Evolutionary conservation across 192 early-diverging fungal species (phyloP), one percentile per base, ranked within the genome.

Genomic region (Geranomyces michiganensis): DNA sequence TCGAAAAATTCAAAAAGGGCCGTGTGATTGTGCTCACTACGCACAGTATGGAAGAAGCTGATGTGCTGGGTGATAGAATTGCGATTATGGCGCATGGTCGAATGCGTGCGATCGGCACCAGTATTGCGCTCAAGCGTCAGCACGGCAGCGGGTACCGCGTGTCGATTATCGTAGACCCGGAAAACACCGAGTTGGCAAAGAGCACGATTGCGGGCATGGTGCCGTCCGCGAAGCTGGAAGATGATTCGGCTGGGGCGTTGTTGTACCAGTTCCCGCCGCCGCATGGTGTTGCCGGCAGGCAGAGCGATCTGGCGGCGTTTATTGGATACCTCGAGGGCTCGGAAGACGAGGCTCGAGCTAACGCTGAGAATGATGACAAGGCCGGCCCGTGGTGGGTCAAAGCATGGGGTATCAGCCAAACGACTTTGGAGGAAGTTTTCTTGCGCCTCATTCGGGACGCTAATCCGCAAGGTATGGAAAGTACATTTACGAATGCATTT

Each of bases 21-120:
- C 80, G 90, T 49, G 86, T 90, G 21, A 89, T 92, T 65, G 80
- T 91, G 31, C 72, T 90, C 65, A 90, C 90, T 0, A 91, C 89
- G 1, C 90, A 91, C 69, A 84, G 81, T 9, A 90, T 92, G 90
- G 88, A 90, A 58, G 89, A 91, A 67, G 89, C 88, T 1, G 88
- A 83, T 29, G 72, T 79, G 8, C 72, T 81, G 55, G 80, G 80
- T 19, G 91, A 92, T 65, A 81, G 87, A 0, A 90, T 92, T 78
- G 85, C 82, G 59, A 81, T 92, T 59, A 92, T 92, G 90, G 88
- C 90, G 30, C 85, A 90, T 67, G 90, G 90, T 2, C 81, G 86
- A 12, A 69, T 92, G 29, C 81, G 84, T 17, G 91, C 91, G 0
- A 77, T 90, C 27, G 89, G 89, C 19, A 89, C 87, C 75, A 84